phyloP scores from a whole-genome alignment of 129 eudicot species.

The Saussurea involucrata region DNA sequence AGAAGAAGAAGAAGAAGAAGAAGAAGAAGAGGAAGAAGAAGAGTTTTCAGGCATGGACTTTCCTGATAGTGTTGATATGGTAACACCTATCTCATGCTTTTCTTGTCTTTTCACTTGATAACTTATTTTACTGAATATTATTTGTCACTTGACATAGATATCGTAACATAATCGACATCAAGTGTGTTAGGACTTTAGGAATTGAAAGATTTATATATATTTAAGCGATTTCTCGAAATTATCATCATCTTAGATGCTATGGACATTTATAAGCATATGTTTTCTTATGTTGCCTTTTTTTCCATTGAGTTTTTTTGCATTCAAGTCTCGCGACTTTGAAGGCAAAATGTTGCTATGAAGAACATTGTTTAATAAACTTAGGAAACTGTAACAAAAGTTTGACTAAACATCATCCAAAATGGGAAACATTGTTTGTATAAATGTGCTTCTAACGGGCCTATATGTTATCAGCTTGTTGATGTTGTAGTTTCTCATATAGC shows the following conservation, averaged over 20 bases:
- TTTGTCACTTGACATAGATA: background rate
- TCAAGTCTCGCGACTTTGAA: background rate
- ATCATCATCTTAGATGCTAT: background rate
- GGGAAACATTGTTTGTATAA: background rate
- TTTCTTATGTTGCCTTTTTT: background rate
- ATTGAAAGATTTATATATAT: background rate
- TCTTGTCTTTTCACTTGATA: background rate
- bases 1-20: background rate
- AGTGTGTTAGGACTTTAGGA: background rate
- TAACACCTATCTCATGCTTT: constrained; percentile 7
- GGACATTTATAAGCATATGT: background rate
- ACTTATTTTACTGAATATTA: background rate
- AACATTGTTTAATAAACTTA: background rate
- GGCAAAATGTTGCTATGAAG: background rate
- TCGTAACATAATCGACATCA: background rate
- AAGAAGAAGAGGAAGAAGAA: background rate
- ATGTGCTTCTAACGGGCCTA: background rate
- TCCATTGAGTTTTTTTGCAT: background rate
- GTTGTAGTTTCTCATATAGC: background rate
- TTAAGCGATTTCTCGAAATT: background rate
- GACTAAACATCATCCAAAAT: background rate
- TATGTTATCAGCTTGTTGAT: background rate
- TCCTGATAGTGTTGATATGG: constrained; percentile 14
- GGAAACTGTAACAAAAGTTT: background rate
- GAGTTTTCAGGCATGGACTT: background rate